phyloP scores from a whole-genome alignment of 345 rosid genomes.

The Salix exigua region DNA sequence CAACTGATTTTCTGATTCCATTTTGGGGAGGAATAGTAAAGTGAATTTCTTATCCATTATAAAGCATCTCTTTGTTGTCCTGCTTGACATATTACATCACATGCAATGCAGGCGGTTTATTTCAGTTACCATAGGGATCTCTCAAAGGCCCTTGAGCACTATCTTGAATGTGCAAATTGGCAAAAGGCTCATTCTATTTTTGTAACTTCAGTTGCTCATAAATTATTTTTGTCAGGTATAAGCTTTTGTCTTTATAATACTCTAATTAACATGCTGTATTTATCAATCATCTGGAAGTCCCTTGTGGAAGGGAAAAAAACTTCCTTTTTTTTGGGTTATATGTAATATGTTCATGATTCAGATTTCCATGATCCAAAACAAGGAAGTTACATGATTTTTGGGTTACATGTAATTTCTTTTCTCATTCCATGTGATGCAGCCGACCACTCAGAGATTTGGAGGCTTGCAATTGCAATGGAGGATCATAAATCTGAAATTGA shows the following conservation, averaged over 20 bases:
- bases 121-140: conserved; percentile 61
- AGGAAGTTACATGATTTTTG: not conserved
- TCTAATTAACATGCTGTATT: not conserved
- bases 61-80: not conserved
- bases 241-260: conserved; percentile 8
- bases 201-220: conserved; percentile 67
- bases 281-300: not conserved
- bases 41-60: not conserved
- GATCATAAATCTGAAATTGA: conserved; percentile 87
- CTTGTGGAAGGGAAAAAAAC: not conserved
- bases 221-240: conserved; percentile 72
- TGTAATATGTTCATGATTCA: not conserved
- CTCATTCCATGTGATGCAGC: conserved; percentile 41
- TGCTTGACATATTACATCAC: conserved; percentile 10
- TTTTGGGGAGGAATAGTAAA: not conserved
- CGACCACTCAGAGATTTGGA: conserved; percentile 71
- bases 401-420: not conserved
- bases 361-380: not conserved
- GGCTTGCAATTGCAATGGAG: conserved; percentile 76
- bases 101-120: conserved; percentile 69
- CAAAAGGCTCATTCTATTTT: conserved; percentile 84
- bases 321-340: not conserved
- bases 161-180: conserved; percentile 79
- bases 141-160: conserved; percentile 79
- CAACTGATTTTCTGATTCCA: not conserved